Evolutionary conservation across 768 basidiomycete species (phyloP), one percentile per base, ranked within the genome.

Genomic region (Amanita exitialis): DNA sequence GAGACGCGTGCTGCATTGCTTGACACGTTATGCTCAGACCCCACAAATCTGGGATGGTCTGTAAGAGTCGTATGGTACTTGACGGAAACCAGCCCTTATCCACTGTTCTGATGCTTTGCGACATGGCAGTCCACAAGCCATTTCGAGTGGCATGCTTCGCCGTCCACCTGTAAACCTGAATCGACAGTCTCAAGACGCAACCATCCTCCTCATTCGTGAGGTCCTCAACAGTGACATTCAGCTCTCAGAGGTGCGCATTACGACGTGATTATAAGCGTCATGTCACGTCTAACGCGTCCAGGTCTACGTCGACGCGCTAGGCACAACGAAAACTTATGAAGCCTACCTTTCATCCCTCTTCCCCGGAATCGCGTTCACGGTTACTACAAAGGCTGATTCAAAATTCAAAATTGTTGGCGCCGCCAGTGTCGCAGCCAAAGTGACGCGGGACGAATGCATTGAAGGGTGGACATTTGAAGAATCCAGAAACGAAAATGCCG

Each of bases 381-480:
- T 99, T 20, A 78, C 83, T 8, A 79, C 82, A 23, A 97, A 99
- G 66, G 96, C 96, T 13, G 96, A 99, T 61, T 83, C 84, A n/a
- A 82, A 89, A 54, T 99, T 80, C 76, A 96, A 93, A 61, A 94
- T 99, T 53, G 96, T 99, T 53, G 86, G 91, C 18, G 96, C 96
- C 5, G 96, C 95, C 1, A 92, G 90, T 63, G 90, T 98, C n/a
- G 92, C 92, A 2, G 96, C 96, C 2, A 99, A 99, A 67, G 93
- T 95, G 23, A 97, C 94, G 0, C 75, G 95, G 51, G 95, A 98
- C 60, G 81, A 85, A 6, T 92, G 91, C 65, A 73, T 97, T 16
- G 85, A 94, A 54, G 75, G 75, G 3, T 98, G 95, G 95, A 61
- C 73, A 8, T 94, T 83, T 56, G 80, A 88, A 64, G 89, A 90